phyloP scores from a whole-genome alignment of 805 yeast species.

The Myxozyma mucilagina region DNA sequence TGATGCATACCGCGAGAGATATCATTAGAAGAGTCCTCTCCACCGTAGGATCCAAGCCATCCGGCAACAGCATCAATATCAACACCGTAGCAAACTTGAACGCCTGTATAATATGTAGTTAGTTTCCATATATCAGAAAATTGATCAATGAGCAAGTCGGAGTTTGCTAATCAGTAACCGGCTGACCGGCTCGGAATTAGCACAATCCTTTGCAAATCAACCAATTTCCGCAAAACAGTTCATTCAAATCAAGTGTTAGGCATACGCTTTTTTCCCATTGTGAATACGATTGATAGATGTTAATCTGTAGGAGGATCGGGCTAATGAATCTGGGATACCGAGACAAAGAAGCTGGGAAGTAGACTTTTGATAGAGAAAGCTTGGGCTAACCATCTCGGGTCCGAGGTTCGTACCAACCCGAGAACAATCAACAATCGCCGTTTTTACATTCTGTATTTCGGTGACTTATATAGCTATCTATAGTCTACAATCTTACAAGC shows the following conservation, averaged over 20 bases:
- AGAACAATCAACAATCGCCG: too few relatives aligned
- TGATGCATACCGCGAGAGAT: constrained; percentile 39
- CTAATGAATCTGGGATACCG: background rate
- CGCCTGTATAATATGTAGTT: constrained; percentile 32
- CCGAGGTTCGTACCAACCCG: background rate
- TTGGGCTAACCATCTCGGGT: background rate
- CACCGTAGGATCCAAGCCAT: constrained; percentile 46
- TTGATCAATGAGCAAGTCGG: background rate
- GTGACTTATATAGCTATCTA: background rate
- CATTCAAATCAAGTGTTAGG: background rate
- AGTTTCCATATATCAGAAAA: too few relatives aligned
- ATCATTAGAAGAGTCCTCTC: constrained; percentile 43
- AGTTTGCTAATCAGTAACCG: background rate
- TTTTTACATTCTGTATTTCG: too few relatives aligned
- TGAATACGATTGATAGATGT: background rate
- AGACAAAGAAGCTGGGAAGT: background rate
- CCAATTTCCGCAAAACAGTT: background rate
- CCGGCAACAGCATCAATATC: constrained; percentile 46
- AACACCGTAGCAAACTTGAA: constrained; percentile 43
- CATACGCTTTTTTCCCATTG: constrained; percentile 34
- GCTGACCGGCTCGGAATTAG: background rate
- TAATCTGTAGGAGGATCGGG: background rate
- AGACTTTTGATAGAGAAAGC: background rate
- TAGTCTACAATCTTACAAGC: background rate
- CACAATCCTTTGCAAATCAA: background rate